phyloP scores from a whole-genome alignment of 805 yeast species.

The Starmerella bacillaris region DNA sequence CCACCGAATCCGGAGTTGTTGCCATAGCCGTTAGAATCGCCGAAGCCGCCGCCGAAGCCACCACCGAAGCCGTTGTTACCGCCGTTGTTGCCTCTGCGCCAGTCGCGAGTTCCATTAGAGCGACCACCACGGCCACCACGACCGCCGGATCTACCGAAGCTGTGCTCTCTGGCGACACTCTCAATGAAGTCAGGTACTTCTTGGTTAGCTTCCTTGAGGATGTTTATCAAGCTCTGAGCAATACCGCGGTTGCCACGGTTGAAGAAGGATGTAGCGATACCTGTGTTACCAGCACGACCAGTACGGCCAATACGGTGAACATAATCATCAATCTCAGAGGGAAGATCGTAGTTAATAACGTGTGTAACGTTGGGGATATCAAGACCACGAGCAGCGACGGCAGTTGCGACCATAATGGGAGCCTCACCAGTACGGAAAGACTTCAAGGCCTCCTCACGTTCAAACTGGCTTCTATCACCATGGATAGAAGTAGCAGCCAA shows the following conservation, averaged over 20 bases:
- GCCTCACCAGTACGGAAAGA: conserved; percentile 84
- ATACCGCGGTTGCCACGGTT: conserved; percentile 87
- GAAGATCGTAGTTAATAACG: conserved; percentile 92
- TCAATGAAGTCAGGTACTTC: conserved; percentile 83
- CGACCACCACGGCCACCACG: conserved; percentile 34
- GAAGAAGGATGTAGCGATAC: conserved; percentile 96
- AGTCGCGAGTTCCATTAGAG: conserved; percentile 21
- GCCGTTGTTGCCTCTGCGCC: conserved; percentile 18
- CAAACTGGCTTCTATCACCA: conserved; percentile 96
- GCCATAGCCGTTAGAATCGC: conserved; percentile 9
- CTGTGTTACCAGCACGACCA: conserved; percentile 99
- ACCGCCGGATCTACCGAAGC: conserved; percentile 37
- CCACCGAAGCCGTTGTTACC: conserved; percentile 17
- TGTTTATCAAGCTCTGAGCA: conserved; percentile 69
- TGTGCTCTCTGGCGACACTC: conserved; percentile 59
- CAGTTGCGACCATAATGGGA: conserved; percentile 93
- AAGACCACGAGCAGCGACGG: conserved; percentile 99
- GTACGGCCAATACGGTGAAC: conserved; percentile 99
- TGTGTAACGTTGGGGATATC: conserved; percentile 98
- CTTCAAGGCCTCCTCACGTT: conserved; percentile 93
- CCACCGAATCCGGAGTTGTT: conserved; percentile 17
- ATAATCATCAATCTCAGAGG: conserved; percentile 92
- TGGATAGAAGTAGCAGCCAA: conserved; percentile 98
- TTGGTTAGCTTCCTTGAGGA: conserved; percentile 90
- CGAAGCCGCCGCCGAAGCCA: conserved; percentile 17